Percentiles rank a stretch among this genome's conserved stretches.
Conservation (phyloP, 306 rosid species). For the Astragalus membranaceus region DNA sequence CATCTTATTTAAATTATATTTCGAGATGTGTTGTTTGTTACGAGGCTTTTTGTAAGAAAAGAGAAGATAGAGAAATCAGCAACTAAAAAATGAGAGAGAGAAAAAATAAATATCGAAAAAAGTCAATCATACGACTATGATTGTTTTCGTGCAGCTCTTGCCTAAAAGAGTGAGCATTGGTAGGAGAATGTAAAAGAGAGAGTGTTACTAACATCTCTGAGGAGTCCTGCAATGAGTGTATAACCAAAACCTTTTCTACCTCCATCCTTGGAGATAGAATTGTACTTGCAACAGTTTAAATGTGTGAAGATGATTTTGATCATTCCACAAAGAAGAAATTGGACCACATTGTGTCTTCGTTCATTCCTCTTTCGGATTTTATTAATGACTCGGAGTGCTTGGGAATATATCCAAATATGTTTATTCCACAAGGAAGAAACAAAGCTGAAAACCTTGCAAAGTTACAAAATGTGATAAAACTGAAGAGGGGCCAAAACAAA, state of each 20-base stretch:
- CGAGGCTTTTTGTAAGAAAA: too few relatives aligned
- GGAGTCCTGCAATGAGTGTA: too few relatives aligned
- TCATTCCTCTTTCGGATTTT: slow-evolving; percentile 22
- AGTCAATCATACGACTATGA: too few relatives aligned
- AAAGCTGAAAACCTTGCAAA: background rate
- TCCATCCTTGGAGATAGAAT: slow-evolving; percentile 21
- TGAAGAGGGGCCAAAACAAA: slow-evolving; percentile 9
- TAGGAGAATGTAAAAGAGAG: too few relatives aligned
- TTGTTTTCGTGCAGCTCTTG: too few relatives aligned
- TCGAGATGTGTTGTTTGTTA: too few relatives aligned
- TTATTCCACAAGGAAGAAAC: background rate
- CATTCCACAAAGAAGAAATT: slow-evolving; percentile 23
- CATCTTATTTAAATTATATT: too few relatives aligned
- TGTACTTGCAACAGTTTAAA: slow-evolving; percentile 16
- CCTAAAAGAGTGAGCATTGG: too few relatives aligned
- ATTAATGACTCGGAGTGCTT: background rate
- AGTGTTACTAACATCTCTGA: too few relatives aligned
- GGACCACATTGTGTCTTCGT: slow-evolving; percentile 15
- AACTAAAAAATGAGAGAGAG: too few relatives aligned
- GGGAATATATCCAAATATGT: slow-evolving; percentile 11
- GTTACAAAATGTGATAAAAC: background rate
- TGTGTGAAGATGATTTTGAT: slow-evolving; percentile 7
- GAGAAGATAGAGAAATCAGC: too few relatives aligned
- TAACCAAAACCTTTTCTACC: background rate
- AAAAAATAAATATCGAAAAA: too few relatives aligned